A percentile compares a stretch with the other conserved stretches of the same genome.
These are phyloP conservation scores for Coniferiporia weirii DNA, from an alignment of 1,284 basidiomycete species.

Conservation along the genomic window DNA sequence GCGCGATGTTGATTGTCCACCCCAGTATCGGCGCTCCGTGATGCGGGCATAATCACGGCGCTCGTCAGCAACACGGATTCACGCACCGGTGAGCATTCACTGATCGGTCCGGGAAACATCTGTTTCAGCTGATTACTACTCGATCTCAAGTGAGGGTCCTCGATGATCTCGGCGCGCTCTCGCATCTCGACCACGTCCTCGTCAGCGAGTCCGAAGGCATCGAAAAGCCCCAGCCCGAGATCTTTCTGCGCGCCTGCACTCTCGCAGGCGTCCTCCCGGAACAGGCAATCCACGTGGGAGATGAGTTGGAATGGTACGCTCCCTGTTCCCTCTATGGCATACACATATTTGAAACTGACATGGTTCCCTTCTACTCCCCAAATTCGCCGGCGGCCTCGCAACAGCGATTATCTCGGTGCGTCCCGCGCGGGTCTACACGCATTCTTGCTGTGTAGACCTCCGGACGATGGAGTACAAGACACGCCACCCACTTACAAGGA, in stretches of 20 bases:
- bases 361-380: not conserved
- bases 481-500: constrained; percentile 36
- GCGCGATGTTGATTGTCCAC: not conserved
- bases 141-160: constrained; percentile 39
- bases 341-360: not conserved
- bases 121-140: not conserved
- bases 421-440: constrained; percentile 51
- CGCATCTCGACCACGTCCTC: constrained; percentile 46
- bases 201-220: constrained; percentile 60
- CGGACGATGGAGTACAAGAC: constrained; percentile 38
- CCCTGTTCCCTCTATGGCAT: constrained; percentile 3
- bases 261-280: constrained; percentile 28
- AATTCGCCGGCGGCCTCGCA: too few species aligned
- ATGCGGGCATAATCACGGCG: constrained; percentile 45
- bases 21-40: constrained; percentile 43
- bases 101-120: not conserved
- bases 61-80: constrained; percentile 36
- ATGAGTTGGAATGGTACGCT: constrained; percentile 58
- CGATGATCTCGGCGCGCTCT: constrained; percentile 49
- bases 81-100: constrained; percentile 19
- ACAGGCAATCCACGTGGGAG: constrained; percentile 65
- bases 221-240: constrained; percentile 59
- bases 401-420: constrained; percentile 69
- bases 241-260: constrained; percentile 46
- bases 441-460: constrained; percentile 46